A percentile compares a stretch with the other conserved stretches of the same genome.
phyloP scores from a whole-genome alignment of 192 early-diverging fungal genomes.

The Backusella morwellensis region DNA sequence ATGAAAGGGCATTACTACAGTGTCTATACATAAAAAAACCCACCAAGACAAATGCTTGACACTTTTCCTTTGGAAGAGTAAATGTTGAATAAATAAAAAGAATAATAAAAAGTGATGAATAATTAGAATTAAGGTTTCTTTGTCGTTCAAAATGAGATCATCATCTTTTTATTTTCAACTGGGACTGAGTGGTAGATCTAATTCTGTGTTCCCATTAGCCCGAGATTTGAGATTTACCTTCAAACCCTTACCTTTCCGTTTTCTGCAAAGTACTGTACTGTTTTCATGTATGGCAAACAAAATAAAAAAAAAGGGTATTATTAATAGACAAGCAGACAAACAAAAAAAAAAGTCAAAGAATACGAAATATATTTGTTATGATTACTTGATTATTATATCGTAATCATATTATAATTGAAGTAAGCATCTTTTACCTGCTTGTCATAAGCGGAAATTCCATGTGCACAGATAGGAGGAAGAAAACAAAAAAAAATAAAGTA shows the following conservation, averaged over 20 bases:
- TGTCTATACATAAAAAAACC: neutral
- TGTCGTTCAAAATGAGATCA: neutral
- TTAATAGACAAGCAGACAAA: neutral
- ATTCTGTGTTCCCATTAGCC: neutral
- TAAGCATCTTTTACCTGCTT: neutral
- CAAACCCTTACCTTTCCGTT: neutral
- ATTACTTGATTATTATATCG: no score
- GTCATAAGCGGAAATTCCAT: neutral
- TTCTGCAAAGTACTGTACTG: neutral
- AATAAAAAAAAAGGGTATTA: neutral
- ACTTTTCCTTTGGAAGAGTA: neutral
- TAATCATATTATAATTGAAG: neutral
- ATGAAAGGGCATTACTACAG: neutral
- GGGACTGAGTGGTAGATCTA: neutral
- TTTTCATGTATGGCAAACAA: slow-evolving; percentile 2
- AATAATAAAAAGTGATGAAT: neutral
- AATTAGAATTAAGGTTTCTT: neutral
- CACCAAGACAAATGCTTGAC: neutral
- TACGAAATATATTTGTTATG: no score
- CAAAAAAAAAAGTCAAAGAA: neutral
- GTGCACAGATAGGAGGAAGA: neutral
- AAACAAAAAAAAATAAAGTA: neutral
- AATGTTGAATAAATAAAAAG: neutral
- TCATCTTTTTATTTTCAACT: neutral
- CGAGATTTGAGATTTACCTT: neutral